Percentiles rank a stretch among this genome's conserved stretches.
phyloP scores from a whole-genome alignment of 495 filamentous ascomycete species.

The Cercophora scortea region DNA sequence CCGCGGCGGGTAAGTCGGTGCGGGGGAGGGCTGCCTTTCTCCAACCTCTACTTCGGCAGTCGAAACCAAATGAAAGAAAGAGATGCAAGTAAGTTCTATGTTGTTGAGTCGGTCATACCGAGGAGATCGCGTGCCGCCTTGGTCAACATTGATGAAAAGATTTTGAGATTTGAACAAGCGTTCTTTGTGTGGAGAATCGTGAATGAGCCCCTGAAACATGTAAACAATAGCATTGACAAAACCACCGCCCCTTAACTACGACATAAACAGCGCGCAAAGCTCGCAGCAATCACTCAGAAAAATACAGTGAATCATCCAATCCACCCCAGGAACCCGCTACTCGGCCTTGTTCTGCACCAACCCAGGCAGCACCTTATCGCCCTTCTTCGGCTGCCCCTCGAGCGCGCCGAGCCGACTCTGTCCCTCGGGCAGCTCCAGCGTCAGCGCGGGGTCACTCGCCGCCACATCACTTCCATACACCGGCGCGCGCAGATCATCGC shows the following conservation, averaged over 20 bases:
- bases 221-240: too few species aligned
- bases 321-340: not conserved
- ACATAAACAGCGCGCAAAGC: not conserved
- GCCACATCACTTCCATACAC: conserved; percentile 30
- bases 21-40: conserved; percentile 6
- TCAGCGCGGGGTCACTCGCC: conserved; percentile 34
- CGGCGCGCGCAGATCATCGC: conserved; percentile 43
- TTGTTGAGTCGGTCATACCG: too few species aligned
- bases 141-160: too few species aligned
- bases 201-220: too few species aligned
- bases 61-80: too few species aligned
- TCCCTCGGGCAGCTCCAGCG: conserved; percentile 32
- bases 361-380: conserved; percentile 31
- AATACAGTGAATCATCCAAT: not conserved
- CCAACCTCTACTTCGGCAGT: conserved; percentile 12
- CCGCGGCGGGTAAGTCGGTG: conserved; percentile 7
- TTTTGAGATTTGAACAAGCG: too few species aligned
- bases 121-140: too few species aligned
- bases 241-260: too few species aligned
- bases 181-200: too few species aligned
- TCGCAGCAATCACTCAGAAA: not conserved
- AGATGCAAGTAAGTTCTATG: too few species aligned
- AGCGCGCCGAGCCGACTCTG: conserved; percentile 28
- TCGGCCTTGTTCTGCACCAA: conserved; percentile 26
- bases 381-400: conserved; percentile 16